Percentiles rank a stretch among this genome's conserved stretches.
phyloP scores from a whole-genome alignment of 2,329 filamentous ascomycete species.

The Lachnellula hyalina region DNA sequence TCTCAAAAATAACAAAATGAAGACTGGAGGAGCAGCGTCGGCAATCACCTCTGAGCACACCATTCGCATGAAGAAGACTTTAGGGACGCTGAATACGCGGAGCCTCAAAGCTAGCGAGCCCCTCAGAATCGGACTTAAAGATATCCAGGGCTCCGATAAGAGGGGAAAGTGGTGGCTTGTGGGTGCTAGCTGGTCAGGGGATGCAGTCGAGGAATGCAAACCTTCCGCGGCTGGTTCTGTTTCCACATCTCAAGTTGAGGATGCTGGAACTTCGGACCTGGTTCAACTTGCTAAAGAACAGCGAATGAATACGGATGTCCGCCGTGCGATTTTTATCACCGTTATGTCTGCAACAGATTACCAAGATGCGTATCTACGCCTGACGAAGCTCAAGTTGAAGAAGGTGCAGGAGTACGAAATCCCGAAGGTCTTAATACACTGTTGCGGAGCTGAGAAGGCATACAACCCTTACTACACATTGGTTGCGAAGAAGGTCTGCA shows the following conservation, averaged over 20 bases:
- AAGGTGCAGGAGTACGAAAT: conserved; percentile 82
- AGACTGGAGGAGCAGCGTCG: conserved; percentile 65
- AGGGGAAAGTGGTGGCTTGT: conserved; percentile 98
- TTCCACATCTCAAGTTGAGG: conserved; percentile 29
- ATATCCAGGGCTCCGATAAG: conserved; percentile 78
- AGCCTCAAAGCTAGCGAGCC: conserved; percentile 72
- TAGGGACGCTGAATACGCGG: conserved; percentile 69
- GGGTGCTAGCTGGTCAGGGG: conserved; percentile 78
- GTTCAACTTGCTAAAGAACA: conserved; percentile 32
- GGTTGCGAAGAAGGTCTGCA: conserved; percentile 73
- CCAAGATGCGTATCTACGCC: conserved; percentile 74
- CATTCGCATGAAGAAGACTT: conserved; percentile 79
- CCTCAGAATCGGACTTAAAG: conserved; percentile 71
- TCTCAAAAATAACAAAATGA: conserved; percentile 89
- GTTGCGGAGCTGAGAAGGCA: conserved; percentile 71
- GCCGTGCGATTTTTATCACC: conserved; percentile 77
- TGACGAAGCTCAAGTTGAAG: conserved; percentile 79
- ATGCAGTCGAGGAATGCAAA: conserved; percentile 21
- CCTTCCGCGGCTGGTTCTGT: conserved; percentile 18
- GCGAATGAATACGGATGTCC: conserved; percentile 34
- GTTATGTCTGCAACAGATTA: conserved; percentile 81
- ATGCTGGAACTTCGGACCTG: conserved; percentile 29
- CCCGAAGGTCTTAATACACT: conserved; percentile 80
- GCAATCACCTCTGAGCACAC: conserved; percentile 75
- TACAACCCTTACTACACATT: conserved; percentile 95